phyloP scores from a whole-genome alignment of 2,329 filamentous ascomycete genomes.

The Ilyonectria mors-panacis region DNA sequence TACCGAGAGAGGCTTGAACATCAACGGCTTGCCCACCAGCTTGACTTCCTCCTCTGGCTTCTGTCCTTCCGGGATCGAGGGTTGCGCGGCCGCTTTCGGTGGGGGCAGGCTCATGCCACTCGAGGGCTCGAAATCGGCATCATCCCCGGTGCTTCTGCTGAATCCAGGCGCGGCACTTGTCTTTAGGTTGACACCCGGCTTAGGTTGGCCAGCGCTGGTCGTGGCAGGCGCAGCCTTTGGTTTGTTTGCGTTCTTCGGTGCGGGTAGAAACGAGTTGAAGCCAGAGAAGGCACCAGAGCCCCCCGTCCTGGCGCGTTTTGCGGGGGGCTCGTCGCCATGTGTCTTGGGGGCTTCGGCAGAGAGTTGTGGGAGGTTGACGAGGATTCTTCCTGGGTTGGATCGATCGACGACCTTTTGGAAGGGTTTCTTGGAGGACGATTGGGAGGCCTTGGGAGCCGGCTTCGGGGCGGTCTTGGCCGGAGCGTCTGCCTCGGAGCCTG shows the following conservation, averaged over 20 bases:
- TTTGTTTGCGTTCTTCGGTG: constrained; percentile 77
- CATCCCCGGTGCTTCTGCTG: constrained; percentile 67
- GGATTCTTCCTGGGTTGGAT: constrained; percentile 86
- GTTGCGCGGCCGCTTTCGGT: constrained; percentile 59
- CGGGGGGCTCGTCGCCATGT: constrained; percentile 63
- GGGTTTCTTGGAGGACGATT: constrained; percentile 66
- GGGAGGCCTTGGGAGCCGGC: constrained; percentile 50
- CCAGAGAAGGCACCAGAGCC: constrained; percentile 78
- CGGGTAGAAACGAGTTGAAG: constrained; percentile 89
- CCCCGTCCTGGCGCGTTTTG: constrained; percentile 77
- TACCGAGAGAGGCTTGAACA: constrained; percentile 92
- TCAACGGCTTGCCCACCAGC: constrained; percentile 82
- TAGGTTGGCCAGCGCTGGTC: constrained; percentile 37
- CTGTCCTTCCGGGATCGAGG: constrained; percentile 69
- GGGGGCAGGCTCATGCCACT: constrained; percentile 55
- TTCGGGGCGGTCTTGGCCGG: constrained; percentile 49
- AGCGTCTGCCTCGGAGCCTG: constrained; percentile 70
- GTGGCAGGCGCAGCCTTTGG: constrained; percentile 51
- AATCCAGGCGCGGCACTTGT: constrained; percentile 90
- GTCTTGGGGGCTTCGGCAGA: constrained; percentile 57
- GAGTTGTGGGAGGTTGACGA: constrained; percentile 79
- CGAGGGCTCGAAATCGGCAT: constrained; percentile 38
- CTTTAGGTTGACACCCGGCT: constrained; percentile 75
- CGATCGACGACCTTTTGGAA: constrained; percentile 88
- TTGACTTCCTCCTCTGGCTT: constrained; percentile 76